These are phyloP conservation scores for Ascobolus immersus DNA, from an alignment of 495 filamentous ascomycete genomes.

Conservation along the genomic window DNA sequence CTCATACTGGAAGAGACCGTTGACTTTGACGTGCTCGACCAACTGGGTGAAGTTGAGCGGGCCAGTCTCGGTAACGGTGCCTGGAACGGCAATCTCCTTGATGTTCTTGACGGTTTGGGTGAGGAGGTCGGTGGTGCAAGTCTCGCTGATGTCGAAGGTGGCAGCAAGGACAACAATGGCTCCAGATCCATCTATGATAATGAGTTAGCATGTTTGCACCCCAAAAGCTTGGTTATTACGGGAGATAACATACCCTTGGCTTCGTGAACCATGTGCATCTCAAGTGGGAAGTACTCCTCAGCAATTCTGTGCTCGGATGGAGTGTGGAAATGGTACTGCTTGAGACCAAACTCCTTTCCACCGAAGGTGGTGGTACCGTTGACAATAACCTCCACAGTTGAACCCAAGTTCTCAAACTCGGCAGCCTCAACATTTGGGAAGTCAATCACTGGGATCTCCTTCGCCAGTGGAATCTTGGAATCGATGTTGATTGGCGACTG, in stretches of 20 bases:
- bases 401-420: constrained; percentile 18
- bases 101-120: constrained; percentile 27
- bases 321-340: constrained; percentile 48
- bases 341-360: constrained; percentile 24
- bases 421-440: constrained; percentile 11
- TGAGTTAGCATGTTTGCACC: constrained; percentile 4
- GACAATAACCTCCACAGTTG: constrained; percentile 16
- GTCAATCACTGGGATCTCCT: constrained; percentile 7
- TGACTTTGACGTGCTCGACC: constrained; percentile 23
- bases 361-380: constrained; percentile 21
- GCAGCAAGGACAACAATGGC: constrained; percentile 31
- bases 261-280: constrained; percentile 42
- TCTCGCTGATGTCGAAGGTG: constrained; percentile 30
- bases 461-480: constrained; percentile 6
- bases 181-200: constrained; percentile 11
- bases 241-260: constrained; percentile 18
- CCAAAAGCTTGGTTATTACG: neutral
- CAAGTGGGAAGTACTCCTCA: constrained; percentile 31
- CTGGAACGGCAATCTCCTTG: constrained; percentile 27
- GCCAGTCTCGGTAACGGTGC: constrained; percentile 28
- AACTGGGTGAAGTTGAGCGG: constrained; percentile 31
- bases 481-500: constrained; percentile 17
- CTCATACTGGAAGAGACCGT: constrained; percentile 28
- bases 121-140: constrained; percentile 25
- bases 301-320: constrained; percentile 38